Percentiles rank a stretch among this genome's conserved stretches.
These are phyloP conservation scores for Cyberlindnera galapagoensis DNA, from an alignment of 805 yeast genomes.

Conservation along the genomic window DNA sequence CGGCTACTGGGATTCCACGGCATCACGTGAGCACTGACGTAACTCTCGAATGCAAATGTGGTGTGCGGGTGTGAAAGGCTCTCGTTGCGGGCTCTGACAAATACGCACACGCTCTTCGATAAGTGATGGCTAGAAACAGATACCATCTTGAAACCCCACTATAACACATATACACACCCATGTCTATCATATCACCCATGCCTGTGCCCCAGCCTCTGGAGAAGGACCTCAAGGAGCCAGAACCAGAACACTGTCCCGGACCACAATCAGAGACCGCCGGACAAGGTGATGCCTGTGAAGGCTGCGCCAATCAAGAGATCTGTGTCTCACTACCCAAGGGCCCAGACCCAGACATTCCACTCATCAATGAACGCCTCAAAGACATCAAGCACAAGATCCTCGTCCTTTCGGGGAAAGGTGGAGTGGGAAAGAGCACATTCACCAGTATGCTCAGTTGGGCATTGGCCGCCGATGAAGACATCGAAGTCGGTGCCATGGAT, in stretches of 20 bases:
- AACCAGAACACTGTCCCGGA: conserved; percentile 98
- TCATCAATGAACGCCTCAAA: conserved; percentile 61
- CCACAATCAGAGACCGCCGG: conserved; percentile 95
- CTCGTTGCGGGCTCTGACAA: too few relatives aligned
- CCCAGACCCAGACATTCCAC: conserved; percentile 88
- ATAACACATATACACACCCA: too few relatives aligned
- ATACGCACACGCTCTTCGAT: too few relatives aligned
- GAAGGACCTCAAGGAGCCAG: conserved; percentile 49
- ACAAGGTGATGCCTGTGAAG: conserved; percentile 85
- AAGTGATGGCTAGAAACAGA: too few relatives aligned
- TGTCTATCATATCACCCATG: conserved; percentile 13
- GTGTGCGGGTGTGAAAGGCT: too few relatives aligned
- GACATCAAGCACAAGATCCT: conserved; percentile 72
- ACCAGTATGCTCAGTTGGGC: conserved; percentile 98
- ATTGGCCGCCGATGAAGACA: conserved; percentile 54
- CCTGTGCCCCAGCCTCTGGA: conserved; percentile 16
- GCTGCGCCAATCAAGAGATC: conserved; percentile 89
- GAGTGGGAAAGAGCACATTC: conserved; percentile 96
- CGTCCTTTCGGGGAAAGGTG: conserved; percentile 84
- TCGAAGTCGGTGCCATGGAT: conserved; percentile 96
- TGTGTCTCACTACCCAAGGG: conserved; percentile 88
- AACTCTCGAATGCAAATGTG: too few relatives aligned
- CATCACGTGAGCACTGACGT: too few relatives aligned
- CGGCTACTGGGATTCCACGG: too few relatives aligned
- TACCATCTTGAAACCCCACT: too few relatives aligned